phyloP scores from a whole-genome alignment of 257 asterid genomes.

The Plectranthus barbatus region DNA sequence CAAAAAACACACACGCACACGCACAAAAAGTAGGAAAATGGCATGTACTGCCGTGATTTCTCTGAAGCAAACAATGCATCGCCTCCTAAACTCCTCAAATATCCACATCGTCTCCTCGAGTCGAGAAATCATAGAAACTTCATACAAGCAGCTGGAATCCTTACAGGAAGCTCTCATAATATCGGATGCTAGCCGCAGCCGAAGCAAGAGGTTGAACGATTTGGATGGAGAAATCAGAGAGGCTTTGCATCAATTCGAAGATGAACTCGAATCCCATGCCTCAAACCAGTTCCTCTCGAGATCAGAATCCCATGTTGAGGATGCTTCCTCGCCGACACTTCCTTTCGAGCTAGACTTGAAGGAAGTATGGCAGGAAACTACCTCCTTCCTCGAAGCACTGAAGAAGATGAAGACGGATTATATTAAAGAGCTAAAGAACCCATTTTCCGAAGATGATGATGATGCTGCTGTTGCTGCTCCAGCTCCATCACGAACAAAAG shows the following conservation, averaged over 20 bases:
- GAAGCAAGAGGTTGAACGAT: neutral
- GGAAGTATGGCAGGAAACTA: neutral
- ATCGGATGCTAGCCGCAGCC: neutral
- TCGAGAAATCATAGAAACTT: neutral
- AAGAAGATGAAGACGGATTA: neutral
- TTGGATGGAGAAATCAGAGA: neutral
- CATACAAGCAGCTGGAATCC: neutral
- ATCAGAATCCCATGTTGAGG: neutral
- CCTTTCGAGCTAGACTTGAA: neutral
- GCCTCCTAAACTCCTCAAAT: neutral
- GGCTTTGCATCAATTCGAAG: neutral
- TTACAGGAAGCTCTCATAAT: neutral
- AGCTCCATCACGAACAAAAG: neutral
- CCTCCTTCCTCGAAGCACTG: neutral
- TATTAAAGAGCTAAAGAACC: neutral
- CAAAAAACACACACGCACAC: neutral
- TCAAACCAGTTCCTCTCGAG: neutral
- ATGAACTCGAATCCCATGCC: neutral
- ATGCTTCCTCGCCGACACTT: neutral
- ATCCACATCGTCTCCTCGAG: neutral
- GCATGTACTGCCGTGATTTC: neutral
- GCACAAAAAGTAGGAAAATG: neutral
- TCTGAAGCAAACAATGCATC: neutral
- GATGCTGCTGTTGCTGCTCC: neutral
- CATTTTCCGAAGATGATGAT: neutral